Evolutionary conservation across 75 land plant species (phyloP), one percentile per base, ranked within the genome.

Genomic region (Chamaecyparis obtusa): DNA sequence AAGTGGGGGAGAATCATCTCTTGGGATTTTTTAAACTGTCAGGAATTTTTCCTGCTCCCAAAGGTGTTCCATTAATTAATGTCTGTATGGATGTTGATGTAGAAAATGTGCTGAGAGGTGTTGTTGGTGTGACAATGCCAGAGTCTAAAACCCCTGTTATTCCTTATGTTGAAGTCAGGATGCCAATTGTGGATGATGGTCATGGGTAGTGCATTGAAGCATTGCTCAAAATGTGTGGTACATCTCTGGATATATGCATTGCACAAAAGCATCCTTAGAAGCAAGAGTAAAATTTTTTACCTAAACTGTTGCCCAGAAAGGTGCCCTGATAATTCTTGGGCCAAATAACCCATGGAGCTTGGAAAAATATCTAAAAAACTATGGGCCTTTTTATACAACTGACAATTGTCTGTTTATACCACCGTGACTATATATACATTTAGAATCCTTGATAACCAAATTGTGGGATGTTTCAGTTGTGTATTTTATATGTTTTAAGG

Each of bases 141-240:
- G 91, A 83, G 0, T 41, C 60, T 6, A 57, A 83, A 57, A 55
- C 43, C 24, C 88, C 91, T 4, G 89, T 84, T 0, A 32, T 83
- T 16, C 95, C 91, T 27, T 76, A 89, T 0, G 89, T 91, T 49
- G 97, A 95, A 84, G 96, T 94, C 0, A 89, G 93, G 88, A 93
- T 94, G 96, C 97, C 97, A 17, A 93, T 90, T 3, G 89, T 95
- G n/a, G 97, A 95, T 85, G 96, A 95, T 77, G 94, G 96, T 0
- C 94, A 93, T 90, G 93, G 96, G 3, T 95, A 94, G 97, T 92
- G 94, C 86, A 86, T 88, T n/a, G 92, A 94, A 39, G 94, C 96
- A 84, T 78, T 95, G 4, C 13, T 67, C 16, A 91, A 91, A 83
- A 87, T 81, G 86, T 87, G 90, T 82, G 94, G 93, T 10, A 75